Evolutionary conservation across 2,329 filamentous ascomycete genomes (phyloP), one percentile per base, ranked within the genome.

Genomic region (Fusarium nygamai): DNA sequence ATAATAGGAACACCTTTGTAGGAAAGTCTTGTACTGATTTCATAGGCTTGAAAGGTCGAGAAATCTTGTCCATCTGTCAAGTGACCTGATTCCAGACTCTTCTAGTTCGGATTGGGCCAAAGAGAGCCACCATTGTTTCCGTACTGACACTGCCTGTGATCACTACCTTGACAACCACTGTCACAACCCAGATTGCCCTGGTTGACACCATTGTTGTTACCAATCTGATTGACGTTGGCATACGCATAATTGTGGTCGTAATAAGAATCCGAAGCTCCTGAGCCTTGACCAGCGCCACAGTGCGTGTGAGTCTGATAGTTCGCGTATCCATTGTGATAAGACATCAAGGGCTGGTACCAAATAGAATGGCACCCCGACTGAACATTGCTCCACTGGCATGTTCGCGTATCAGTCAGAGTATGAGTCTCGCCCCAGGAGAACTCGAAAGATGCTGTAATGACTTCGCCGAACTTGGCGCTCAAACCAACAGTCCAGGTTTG

Each of bases 11-110:
- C 14, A 5, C 13, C 7, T 8, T 5, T 19, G 0, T 17, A 33
- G 16, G 0, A 1, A n/a, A 19, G 8, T 7, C 8, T 19, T 7
- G 3, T 2, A 19, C 3, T 19, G 29, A 0, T 7, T 31, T 10
- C 3, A 7, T 14, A 51, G 0, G 8, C 29, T 48, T 17, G 22
- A n/a, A 50, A n/a, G 14, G 3, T 10, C 7, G 4, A n/a, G 16
- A 0, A n/a, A 27, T 4, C 20, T 43, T 43, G 11, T 24, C 2
- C 17, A 16, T 29, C 16, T 56, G 19, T 29, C 24, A 29, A 27
- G 24, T 53, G 33, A n/a, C 24, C 6, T 5, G 20, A 20, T n/a
- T 57, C 27, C 8, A 11, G 27, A 8, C 8, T 12, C 16, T 44
- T 9, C 53, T 57, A 57, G 53, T 57, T 57, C 0, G 38, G 1